Conservation (phyloP, 164 flowering plant species). For the grape (Vitis vinifera) region DNA sequence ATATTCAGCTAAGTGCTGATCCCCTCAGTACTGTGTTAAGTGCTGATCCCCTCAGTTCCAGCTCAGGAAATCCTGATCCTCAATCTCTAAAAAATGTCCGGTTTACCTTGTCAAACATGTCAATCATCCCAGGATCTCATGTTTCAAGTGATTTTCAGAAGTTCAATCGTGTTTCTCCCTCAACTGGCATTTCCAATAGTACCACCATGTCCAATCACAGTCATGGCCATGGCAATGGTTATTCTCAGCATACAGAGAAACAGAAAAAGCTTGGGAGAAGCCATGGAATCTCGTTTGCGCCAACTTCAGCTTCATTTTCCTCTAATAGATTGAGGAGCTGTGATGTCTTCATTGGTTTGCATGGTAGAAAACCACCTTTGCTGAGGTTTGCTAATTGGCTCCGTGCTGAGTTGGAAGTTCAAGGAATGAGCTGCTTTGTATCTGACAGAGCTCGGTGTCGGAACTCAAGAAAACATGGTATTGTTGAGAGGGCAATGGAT, state of each 20-base stretch:
- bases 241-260: slow-evolving; percentile 37
- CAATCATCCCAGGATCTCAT: slow-evolving; percentile 27
- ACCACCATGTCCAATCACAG: slow-evolving; percentile 35
- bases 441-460: slow-evolving; percentile 78
- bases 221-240: slow-evolving; percentile 31
- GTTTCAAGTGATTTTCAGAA: slow-evolving; percentile 32
- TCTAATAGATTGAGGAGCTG: slow-evolving; percentile 64
- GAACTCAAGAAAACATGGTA: slow-evolving; percentile 64
- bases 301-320: slow-evolving; percentile 44
- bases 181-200: slow-evolving; percentile 41
- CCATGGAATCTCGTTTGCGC: slow-evolving; percentile 38
- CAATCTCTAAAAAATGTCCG: slow-evolving; percentile 26
- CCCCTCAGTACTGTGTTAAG: slow-evolving; percentile 17
- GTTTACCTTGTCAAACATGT: slow-evolving; percentile 26
- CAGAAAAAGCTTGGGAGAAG: slow-evolving; percentile 40
- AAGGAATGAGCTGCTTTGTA: slow-evolving; percentile 84
- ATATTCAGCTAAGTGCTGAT: slow-evolving; percentile 20
- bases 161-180: slow-evolving; percentile 45
- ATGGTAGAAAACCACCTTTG: slow-evolving; percentile 77
- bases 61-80: slow-evolving; percentile 27
- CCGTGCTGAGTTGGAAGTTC: slow-evolving; percentile 81
- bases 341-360: slow-evolving; percentile 87
- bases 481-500: slow-evolving; percentile 80
- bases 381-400: slow-evolving; percentile 86
- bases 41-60: slow-evolving; percentile 24